These are phyloP conservation scores for Reticulascus tulasneorum DNA, from an alignment of 2,329 filamentous ascomycete genomes.

Conservation along the genomic window DNA sequence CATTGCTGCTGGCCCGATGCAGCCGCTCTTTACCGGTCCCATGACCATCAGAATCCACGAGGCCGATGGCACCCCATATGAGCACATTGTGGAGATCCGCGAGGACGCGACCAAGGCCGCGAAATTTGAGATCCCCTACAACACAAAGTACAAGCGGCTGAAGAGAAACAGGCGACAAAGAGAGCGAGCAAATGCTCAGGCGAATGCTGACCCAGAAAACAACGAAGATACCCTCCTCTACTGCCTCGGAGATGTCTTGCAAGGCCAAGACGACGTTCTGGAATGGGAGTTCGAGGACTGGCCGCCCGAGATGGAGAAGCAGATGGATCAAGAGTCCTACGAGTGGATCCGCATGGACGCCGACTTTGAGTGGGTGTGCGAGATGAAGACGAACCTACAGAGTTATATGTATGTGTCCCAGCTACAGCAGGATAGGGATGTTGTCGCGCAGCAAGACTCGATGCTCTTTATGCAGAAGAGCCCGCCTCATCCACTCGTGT, in stretches of 20 bases:
- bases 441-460: constrained; percentile 79
- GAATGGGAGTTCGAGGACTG: constrained; percentile 87
- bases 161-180: constrained; percentile 63
- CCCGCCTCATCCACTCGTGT: constrained; percentile 74
- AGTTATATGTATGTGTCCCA: constrained; percentile 98
- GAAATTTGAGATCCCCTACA: constrained; percentile 94
- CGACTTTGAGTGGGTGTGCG: constrained; percentile 96
- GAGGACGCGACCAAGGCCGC: constrained; percentile 70
- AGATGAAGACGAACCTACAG: constrained; percentile 75
- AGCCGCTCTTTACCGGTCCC: constrained; percentile 84
- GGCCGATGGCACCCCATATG: constrained; percentile 95
- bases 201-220: constrained; percentile 45
- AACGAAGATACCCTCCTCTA: constrained; percentile 84
- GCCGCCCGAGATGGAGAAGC: constrained; percentile 80
- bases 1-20: constrained; percentile 65
- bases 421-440: constrained; percentile 92
- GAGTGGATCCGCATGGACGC: constrained; percentile 98
- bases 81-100: constrained; percentile 94
- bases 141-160: constrained; percentile 96
- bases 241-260: constrained; percentile 86
- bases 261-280: constrained; percentile 73
- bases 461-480: constrained; percentile 67
- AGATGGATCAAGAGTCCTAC: constrained; percentile 94
- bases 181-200: constrained; percentile 54
- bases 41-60: constrained; percentile 99